Conservation (phyloP, 1,139 yeast genomes). For the Geotrichum carabidarum region DNA sequence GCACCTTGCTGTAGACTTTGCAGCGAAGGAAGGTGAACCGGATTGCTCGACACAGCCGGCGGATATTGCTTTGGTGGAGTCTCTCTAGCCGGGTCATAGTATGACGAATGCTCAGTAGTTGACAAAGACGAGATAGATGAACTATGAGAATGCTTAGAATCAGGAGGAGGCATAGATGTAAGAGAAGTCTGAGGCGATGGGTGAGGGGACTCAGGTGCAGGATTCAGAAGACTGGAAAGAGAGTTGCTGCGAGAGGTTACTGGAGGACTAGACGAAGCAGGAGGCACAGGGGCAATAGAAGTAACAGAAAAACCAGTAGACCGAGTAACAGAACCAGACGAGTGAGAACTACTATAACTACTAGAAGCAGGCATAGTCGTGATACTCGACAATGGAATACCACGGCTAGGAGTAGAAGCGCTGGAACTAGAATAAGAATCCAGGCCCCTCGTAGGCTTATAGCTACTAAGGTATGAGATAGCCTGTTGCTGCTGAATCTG, state of each 20-base stretch:
- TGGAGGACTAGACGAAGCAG: background rate
- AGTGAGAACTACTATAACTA: background rate
- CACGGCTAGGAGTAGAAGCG: background rate
- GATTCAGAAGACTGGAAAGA: conserved; percentile 15
- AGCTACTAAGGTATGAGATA: background rate
- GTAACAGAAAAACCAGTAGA: background rate
- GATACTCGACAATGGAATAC: conserved; percentile 8
- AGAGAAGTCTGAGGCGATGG: conserved; percentile 1
- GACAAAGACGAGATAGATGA: background rate
- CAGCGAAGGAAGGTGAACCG: conserved; percentile 13
- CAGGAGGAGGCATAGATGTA: background rate
- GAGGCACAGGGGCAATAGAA: background rate
- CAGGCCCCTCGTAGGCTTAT: background rate
- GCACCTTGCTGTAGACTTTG: conserved; percentile 1
- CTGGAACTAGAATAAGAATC: conserved; percentile 4
- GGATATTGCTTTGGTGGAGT: conserved; percentile 6
- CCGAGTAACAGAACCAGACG: background rate
- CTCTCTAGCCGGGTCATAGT: conserved; percentile 7
- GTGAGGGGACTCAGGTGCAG: background rate
- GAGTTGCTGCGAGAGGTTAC: conserved; percentile 11
- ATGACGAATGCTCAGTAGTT: background rate
- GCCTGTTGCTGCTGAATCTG: conserved; percentile 2
- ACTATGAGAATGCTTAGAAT: background rate
- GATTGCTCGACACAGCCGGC: conserved; percentile 2
- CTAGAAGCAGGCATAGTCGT: conserved; percentile 11